phyloP scores from a whole-genome alignment of 805 yeast species.

The Saccharomycopsis malanga region DNA sequence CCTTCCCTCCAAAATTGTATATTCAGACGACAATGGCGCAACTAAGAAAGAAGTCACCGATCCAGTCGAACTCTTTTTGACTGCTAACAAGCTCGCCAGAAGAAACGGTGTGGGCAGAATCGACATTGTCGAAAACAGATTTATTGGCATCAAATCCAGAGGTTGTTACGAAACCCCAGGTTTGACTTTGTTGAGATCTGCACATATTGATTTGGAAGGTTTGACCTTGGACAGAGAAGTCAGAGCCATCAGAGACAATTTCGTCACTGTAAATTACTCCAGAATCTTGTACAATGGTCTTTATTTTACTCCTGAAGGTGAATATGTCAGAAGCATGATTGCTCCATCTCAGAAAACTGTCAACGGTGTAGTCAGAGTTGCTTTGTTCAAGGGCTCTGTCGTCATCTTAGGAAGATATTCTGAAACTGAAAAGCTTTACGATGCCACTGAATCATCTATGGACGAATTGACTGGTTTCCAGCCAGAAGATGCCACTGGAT shows the following conservation, averaged over 20 bases:
- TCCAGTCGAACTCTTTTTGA: conserved; percentile 85
- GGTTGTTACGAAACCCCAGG: conserved; percentile 99
- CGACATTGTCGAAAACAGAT: conserved; percentile 98
- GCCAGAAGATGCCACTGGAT: conserved; percentile 95
- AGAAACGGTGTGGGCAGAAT: conserved; percentile 99
- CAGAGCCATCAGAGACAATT: conserved; percentile 91
- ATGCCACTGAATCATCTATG: conserved; percentile 98
- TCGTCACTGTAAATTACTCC: conserved; percentile 89
- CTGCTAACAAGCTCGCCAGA: conserved; percentile 93
- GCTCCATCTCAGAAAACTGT: conserved; percentile 91
- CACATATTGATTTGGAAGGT: conserved; percentile 96
- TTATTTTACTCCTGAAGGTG: conserved; percentile 98
- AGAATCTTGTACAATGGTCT: conserved; percentile 92
- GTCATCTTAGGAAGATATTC: conserved; percentile 89
- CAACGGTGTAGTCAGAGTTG: conserved; percentile 92
- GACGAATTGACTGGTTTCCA: conserved; percentile 97
- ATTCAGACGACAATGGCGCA: conserved; percentile 51
- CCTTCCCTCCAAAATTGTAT: conserved; percentile 72
- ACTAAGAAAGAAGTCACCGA: conserved; percentile 53
- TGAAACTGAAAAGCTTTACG: conserved; percentile 91
- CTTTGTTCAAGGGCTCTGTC: conserved; percentile 86
- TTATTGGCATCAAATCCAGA: conserved; percentile 97
- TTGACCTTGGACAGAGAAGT: conserved; percentile 96
- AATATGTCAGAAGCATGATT: conserved; percentile 88
- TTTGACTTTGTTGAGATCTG: conserved; percentile 83